phyloP scores from a whole-genome alignment of 2,329 filamentous ascomycete species.

The Aureobasidium sp. region DNA sequence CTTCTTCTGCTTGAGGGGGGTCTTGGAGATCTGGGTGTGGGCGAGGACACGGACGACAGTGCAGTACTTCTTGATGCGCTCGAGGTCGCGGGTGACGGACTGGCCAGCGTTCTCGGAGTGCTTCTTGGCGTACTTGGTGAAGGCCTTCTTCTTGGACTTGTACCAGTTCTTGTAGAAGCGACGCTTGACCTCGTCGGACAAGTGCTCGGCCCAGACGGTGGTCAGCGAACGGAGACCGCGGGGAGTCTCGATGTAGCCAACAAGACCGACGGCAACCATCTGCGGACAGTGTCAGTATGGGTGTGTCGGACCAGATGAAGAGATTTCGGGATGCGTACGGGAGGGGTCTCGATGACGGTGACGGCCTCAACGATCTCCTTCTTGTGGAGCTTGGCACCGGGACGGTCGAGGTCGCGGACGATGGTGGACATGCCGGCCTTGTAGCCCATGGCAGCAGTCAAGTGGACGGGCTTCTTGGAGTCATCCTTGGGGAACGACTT shows the following conservation, averaged over 20 bases:
- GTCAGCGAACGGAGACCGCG: conserved; percentile 98
- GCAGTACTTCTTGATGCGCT: conserved; percentile 99
- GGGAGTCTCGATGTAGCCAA: conserved; percentile 99
- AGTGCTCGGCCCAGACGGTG: conserved; percentile 98
- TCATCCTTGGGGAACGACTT: conserved; percentile 99
- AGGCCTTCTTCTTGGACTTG: conserved; percentile 99
- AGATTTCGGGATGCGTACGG: conserved; percentile 48
- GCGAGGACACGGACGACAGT: conserved; percentile 97
- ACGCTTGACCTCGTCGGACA: conserved; percentile 97
- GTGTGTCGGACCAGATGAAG: background rate
- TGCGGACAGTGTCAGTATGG: conserved; percentile 38
- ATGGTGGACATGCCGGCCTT: conserved; percentile 99
- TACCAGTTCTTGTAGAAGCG: conserved; percentile 99
- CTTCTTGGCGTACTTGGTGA: conserved; percentile 99
- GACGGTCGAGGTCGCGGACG: conserved; percentile 97
- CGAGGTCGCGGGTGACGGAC: conserved; percentile 91
- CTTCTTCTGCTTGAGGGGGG: conserved; percentile 99
- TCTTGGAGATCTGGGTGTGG: conserved; percentile 99
- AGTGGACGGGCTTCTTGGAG: conserved; percentile 98
- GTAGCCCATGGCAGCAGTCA: conserved; percentile 97
- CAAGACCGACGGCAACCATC: conserved; percentile 99
- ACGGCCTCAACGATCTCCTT: conserved; percentile 91
- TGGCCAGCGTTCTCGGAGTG: conserved; percentile 88
- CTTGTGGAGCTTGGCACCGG: conserved; percentile 99
- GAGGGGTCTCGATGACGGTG: conserved; percentile 84